A percentile compares a stretch with the other conserved stretches of the same genome.
These are phyloP conservation scores for Macrocybe gigantea DNA, from an alignment of 768 basidiomycete species.

Conservation along the genomic window DNA sequence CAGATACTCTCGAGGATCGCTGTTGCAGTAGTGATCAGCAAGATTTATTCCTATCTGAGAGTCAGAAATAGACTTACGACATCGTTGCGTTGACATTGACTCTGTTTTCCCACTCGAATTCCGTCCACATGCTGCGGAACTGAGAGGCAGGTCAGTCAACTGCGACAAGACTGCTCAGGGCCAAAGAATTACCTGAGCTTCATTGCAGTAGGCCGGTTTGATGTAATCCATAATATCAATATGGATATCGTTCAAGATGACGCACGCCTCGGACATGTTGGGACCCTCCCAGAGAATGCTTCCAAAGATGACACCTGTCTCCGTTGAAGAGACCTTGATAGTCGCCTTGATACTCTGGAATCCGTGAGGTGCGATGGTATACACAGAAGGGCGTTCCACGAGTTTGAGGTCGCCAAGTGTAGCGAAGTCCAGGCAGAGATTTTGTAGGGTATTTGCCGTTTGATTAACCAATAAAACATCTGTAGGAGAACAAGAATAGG, in stretches of 20 bases:
- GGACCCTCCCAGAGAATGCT: constrained; percentile 96
- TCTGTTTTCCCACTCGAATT: constrained; percentile 99
- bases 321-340: constrained; percentile 97
- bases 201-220: constrained; percentile 92
- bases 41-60: not conserved
- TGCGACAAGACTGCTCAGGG: not conserved
- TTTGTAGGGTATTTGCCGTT: constrained; percentile 89
- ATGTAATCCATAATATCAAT: constrained; percentile 99
- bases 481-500: constrained; percentile 17
- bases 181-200: constrained; percentile 65
- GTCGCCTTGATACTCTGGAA: constrained; percentile 99
- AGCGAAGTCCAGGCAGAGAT: constrained; percentile 94
- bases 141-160: constrained; percentile 19
- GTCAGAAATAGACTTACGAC: constrained; percentile 48
- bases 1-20: constrained; percentile 85
- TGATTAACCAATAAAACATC: constrained; percentile 98
- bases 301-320: constrained; percentile 98
- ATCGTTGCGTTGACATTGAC: constrained; percentile 87
- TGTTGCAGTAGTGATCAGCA: constrained; percentile 18
- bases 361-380: constrained; percentile 91
- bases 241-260: constrained; percentile 95
- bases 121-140: constrained; percentile 99
- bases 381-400: constrained; percentile 90
- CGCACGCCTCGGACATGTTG: constrained; percentile 81
- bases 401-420: constrained; percentile 96